These are phyloP conservation scores for Fusarium setosum DNA, from an alignment of 2,329 filamentous ascomycete genomes.

Conservation along the genomic window DNA sequence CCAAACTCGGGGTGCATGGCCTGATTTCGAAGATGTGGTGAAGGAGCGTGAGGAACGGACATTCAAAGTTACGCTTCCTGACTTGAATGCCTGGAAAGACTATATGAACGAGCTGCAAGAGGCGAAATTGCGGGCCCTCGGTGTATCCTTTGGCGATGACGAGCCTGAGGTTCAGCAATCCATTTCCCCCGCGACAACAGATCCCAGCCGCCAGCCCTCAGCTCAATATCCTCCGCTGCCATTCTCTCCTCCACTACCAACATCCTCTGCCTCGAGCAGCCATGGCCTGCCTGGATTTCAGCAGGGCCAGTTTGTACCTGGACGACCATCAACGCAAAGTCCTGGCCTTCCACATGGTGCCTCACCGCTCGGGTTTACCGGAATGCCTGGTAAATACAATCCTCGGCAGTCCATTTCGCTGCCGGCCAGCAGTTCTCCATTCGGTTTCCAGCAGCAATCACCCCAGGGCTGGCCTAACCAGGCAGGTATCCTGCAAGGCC, in stretches of 20 bases:
- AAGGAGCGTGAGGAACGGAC: slow-evolving; percentile 63
- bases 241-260: slow-evolving; percentile 86
- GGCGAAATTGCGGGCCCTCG: slow-evolving; percentile 90
- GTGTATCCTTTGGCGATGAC: slow-evolving; percentile 83
- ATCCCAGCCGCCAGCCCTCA: slow-evolving; percentile 75
- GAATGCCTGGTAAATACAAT: slow-evolving; percentile 70
- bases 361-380: slow-evolving; percentile 78
- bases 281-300: slow-evolving; percentile 67
- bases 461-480: slow-evolving; percentile 69
- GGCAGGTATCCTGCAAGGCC: slow-evolving; percentile 64
- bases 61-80: slow-evolving; percentile 76
- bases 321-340: slow-evolving; percentile 70
- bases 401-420: slow-evolving; percentile 79
- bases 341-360: slow-evolving; percentile 72
- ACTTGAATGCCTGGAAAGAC: slow-evolving; percentile 75
- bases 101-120: slow-evolving; percentile 89
- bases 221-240: slow-evolving; percentile 80
- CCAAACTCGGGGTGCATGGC: slow-evolving; percentile 78
- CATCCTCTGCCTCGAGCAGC: slow-evolving; percentile 81
- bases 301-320: slow-evolving; percentile 68
- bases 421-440: slow-evolving; percentile 72
- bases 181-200: slow-evolving; percentile 73
- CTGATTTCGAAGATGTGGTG: slow-evolving; percentile 67
- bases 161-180: slow-evolving; percentile 71
- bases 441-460: slow-evolving; percentile 73